Evolutionary conservation across 441 rosid genomes (phyloP).

Genomic region (Sinapis alba): DNA sequence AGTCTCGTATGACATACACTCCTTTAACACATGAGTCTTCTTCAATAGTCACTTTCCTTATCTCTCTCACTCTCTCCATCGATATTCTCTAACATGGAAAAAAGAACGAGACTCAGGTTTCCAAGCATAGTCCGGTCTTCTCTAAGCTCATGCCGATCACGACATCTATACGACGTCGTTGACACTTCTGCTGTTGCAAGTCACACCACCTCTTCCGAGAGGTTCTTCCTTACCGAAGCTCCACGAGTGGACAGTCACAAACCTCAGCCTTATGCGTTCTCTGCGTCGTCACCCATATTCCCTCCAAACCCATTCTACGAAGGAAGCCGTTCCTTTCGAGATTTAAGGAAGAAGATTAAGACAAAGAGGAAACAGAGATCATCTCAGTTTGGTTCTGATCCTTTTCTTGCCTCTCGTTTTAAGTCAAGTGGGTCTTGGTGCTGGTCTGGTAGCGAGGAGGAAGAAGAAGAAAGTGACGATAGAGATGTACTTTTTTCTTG

Average conservation of each 20-base stretch:
- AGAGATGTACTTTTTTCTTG: slow-evolving; percentile 70
- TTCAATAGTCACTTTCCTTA: not conserved
- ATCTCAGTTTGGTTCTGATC: slow-evolving; percentile 22
- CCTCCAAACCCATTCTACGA: slow-evolving; percentile 46
- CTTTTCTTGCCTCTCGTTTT: slow-evolving; percentile 45
- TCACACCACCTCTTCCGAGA: slow-evolving; percentile 38
- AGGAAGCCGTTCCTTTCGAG: slow-evolving; percentile 39
- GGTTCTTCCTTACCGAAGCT: slow-evolving; percentile 44
- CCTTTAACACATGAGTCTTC: slow-evolving; percentile 18
- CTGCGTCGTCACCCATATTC: no score
- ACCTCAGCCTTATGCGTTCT: slow-evolving; percentile 29
- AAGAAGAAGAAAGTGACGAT: slow-evolving; percentile 40
- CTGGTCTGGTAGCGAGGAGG: slow-evolving; percentile 71
- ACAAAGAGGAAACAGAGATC: slow-evolving; percentile 37
- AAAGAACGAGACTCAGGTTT: slow-evolving; percentile 58
- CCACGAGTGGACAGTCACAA: slow-evolving; percentile 33
- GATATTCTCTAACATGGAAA: slow-evolving; percentile 53
- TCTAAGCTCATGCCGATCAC: slow-evolving; percentile 61
- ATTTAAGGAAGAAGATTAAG: slow-evolving; percentile 40
- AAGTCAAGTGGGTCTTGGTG: slow-evolving; percentile 39
- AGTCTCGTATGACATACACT: slow-evolving; percentile 9
- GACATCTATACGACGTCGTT: slow-evolving; percentile 60
- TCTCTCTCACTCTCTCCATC: slow-evolving; percentile 1
- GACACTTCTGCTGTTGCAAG: slow-evolving; percentile 52
- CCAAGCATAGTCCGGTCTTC: slow-evolving; percentile 71